Conservation (phyloP, 73 alveolate genomes). For the Diophrys sp. region DNA sequence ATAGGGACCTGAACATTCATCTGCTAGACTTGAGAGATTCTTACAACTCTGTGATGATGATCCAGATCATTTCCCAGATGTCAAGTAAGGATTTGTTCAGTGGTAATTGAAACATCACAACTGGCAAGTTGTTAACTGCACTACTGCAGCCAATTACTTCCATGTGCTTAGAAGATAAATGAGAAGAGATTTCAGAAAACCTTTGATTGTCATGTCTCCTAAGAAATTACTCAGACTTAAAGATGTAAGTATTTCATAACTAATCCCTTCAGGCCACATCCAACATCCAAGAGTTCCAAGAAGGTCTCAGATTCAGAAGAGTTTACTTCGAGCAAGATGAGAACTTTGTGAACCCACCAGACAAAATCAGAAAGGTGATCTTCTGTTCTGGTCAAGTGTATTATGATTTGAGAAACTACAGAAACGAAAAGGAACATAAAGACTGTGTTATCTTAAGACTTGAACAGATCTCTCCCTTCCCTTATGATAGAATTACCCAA, state of each 20-base stretch:
- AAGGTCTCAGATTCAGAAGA: conserved; percentile 61
- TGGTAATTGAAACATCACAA: conserved; percentile 17
- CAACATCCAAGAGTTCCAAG: conserved; percentile 53
- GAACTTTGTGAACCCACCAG: not conserved
- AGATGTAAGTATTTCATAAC: conserved; percentile 4
- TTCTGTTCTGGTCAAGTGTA: conserved; percentile 85
- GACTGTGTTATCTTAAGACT: conserved; percentile 86
- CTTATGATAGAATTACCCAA: conserved; percentile 76
- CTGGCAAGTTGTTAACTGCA: conserved; percentile 74
- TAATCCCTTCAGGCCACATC: conserved; percentile 39
- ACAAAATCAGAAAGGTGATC: conserved; percentile 66
- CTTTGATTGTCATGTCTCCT: conserved; percentile 82
- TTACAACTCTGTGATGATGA: conserved; percentile 76
- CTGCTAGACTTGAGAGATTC: conserved; percentile 90
- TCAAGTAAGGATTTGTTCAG: conserved; percentile 21
- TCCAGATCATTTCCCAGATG: conserved; percentile 52
- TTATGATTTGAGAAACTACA: conserved; percentile 63
- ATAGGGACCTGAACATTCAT: conserved; percentile 97
- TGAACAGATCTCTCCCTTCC: conserved; percentile 94
- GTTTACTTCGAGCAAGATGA: conserved; percentile 23
- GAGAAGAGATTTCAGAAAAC: conserved; percentile 92
- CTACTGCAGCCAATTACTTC: conserved; percentile 95
- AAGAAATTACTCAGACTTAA: conserved; percentile 80
- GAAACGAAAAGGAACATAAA: conserved; percentile 48
- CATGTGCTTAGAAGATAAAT: conserved; percentile 90